Conservation (phyloP, 2,329 filamentous ascomycete genomes). For the Thelonectria rubi region DNA sequence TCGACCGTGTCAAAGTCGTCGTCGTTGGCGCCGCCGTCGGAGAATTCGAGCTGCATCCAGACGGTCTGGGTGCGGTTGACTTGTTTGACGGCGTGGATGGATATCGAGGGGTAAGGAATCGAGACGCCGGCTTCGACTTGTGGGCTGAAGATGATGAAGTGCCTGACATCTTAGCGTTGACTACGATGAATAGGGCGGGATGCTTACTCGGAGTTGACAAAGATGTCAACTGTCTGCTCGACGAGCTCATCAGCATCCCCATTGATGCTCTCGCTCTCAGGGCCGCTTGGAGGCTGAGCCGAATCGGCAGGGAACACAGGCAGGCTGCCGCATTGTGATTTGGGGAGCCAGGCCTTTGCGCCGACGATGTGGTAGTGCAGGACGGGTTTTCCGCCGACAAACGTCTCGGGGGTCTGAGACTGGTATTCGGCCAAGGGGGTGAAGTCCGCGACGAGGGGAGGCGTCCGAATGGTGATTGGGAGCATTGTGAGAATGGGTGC, state of each 20-base stretch:
- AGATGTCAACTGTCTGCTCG: conserved; percentile 63
- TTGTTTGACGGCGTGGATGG: conserved; percentile 78
- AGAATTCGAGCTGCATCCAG: conserved; percentile 75
- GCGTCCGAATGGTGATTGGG: conserved; percentile 64
- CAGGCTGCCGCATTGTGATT: conserved; percentile 62
- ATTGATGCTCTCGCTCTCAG: conserved; percentile 36
- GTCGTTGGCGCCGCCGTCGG: conserved; percentile 64
- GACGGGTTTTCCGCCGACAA: conserved; percentile 76
- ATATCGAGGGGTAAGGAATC: conserved; percentile 78
- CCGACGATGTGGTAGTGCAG: conserved; percentile 70
- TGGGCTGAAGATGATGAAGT: conserved; percentile 71
- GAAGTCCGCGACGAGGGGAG: conserved; percentile 68
- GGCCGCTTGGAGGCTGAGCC: conserved; percentile 41
- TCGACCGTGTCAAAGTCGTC: conserved; percentile 74
- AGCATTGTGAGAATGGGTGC: conserved; percentile 44
- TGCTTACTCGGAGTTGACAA: conserved; percentile 66
- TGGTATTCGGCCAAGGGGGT: conserved; percentile 74
- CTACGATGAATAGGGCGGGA: neutral
- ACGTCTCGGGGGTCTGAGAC: conserved; percentile 75
- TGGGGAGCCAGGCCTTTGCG: conserved; percentile 66
- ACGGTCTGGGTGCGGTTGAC: conserved; percentile 59
- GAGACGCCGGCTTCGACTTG: conserved; percentile 67
- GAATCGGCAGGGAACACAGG: conserved; percentile 60
- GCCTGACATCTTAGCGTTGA: conserved; percentile 33
- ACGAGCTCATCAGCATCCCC: conserved; percentile 49